Evolutionary conservation across 768 basidiomycete genomes (phyloP).

Genomic region (Asterophora parasitica): DNA sequence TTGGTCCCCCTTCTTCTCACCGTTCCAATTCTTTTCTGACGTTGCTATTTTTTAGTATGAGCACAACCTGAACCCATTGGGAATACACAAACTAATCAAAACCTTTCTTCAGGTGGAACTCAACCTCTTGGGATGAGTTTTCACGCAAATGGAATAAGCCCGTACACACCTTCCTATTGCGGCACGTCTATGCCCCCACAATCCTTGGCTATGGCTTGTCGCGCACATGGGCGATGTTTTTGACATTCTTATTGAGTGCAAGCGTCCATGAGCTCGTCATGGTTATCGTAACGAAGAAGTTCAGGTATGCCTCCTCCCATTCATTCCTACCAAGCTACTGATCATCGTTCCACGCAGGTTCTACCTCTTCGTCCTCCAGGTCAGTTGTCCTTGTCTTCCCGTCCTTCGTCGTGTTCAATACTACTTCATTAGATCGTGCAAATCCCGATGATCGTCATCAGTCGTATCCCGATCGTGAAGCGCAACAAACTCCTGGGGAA

Average conservation of each 20-base stretch:
- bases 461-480: constrained; percentile 72
- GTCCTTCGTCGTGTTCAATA: neutral
- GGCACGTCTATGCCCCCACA: constrained; percentile 92
- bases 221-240: constrained; percentile 76
- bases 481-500: constrained; percentile 80
- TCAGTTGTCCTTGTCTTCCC: constrained; percentile 20
- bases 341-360: constrained; percentile 40
- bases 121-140: constrained; percentile 95
- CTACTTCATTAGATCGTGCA: constrained; percentile 61
- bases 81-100: no score
- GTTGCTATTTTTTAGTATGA: constrained; percentile 12
- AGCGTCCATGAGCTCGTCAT: constrained; percentile 93
- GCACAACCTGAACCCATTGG: no score
- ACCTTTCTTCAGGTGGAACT: constrained; percentile 71
- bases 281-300: constrained; percentile 91
- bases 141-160: constrained; percentile 99
- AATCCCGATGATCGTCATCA: constrained; percentile 84
- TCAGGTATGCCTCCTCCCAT: constrained; percentile 49
- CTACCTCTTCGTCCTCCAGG: constrained; percentile 80
- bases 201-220: constrained; percentile 75
- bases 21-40: neutral
- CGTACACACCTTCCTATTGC: constrained; percentile 87
- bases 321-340: neutral
- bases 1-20: constrained; percentile 24
- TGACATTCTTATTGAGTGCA: constrained; percentile 91